Evolutionary conservation across 805 yeast genomes (phyloP).

Genomic region (Myxozyma neotropica): DNA sequence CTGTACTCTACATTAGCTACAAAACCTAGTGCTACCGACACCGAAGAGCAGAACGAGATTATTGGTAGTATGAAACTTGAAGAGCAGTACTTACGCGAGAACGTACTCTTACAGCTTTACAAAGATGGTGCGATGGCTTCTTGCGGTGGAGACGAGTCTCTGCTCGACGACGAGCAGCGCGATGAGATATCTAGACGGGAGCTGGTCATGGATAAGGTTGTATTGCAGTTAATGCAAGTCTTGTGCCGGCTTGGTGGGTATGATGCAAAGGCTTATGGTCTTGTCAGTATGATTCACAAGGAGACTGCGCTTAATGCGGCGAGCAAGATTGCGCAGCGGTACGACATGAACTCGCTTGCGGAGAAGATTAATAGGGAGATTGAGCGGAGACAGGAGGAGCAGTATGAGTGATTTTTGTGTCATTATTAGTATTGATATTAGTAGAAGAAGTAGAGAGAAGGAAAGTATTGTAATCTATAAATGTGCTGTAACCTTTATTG

Average conservation of each 20-base stretch:
- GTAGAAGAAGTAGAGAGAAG: not conserved
- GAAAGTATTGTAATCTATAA: not conserved
- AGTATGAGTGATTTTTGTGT: not conserved
- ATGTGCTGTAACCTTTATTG: conserved; percentile 5
- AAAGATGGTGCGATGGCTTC: conserved; percentile 39
- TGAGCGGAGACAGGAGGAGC: conserved; percentile 42
- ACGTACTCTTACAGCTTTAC: conserved; percentile 23
- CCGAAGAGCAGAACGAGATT: conserved; percentile 13
- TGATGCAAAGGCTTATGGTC: conserved; percentile 64
- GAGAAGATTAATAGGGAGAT: conserved; percentile 57
- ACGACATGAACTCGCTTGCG: conserved; percentile 56
- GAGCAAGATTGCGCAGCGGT: conserved; percentile 76
- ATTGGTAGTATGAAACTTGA: conserved; percentile 21
- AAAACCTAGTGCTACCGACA: not conserved
- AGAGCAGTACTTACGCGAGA: conserved; percentile 30
- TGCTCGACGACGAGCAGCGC: conserved; percentile 44
- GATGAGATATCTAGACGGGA: conserved; percentile 57
- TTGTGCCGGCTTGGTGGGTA: conserved; percentile 57
- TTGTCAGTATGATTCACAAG: conserved; percentile 69
- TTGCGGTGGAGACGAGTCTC: conserved; percentile 48
- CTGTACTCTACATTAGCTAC: conserved; percentile 41
- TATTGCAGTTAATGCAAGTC: conserved; percentile 72
- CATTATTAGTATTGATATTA: not conserved
- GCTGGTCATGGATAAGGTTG: conserved; percentile 68
- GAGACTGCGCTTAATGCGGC: conserved; percentile 86